Evolutionary conservation across 805 yeast genomes (phyloP).

Genomic region (Hyphopichia homilentoma): DNA sequence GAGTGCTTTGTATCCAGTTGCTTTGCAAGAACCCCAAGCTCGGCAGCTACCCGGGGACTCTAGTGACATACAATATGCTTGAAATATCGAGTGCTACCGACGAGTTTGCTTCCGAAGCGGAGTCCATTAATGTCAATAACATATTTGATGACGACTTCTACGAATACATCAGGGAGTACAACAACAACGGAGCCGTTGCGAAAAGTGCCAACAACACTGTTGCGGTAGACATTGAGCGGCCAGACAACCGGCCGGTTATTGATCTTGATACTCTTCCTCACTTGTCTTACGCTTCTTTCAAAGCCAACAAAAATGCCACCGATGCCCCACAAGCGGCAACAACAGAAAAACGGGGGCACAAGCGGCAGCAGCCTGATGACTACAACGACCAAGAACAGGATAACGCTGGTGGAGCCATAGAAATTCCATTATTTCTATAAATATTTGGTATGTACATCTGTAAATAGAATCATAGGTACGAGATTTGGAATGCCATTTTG

Average conservation of each 20-base stretch:
- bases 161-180: constrained; percentile 17
- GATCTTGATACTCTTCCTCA: not conserved
- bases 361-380: not conserved
- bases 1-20: constrained; percentile 35
- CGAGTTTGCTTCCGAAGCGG: constrained; percentile 8
- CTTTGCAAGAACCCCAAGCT: constrained; percentile 29
- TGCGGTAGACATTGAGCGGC: too few species aligned
- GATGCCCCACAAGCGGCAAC: not conserved
- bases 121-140: constrained; percentile 12
- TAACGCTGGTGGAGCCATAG: constrained; percentile 42
- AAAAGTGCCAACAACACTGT: not conserved
- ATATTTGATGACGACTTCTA: constrained; percentile 26
- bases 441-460: not conserved
- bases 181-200: constrained; percentile 1
- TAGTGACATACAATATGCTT: constrained; percentile 38
- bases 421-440: constrained; percentile 42
- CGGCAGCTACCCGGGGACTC: constrained; percentile 31
- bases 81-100: constrained; percentile 20
- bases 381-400: constrained; percentile 9
- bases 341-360: constrained; percentile 2
- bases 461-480: constrained; percentile 23
- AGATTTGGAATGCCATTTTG: constrained; percentile 42
- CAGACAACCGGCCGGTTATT: too few species aligned
- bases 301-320: not conserved
- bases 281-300: constrained; percentile 6